Evolutionary conservation across 106 monocot genomes (phyloP).

Genomic region (Allium sativum): DNA sequence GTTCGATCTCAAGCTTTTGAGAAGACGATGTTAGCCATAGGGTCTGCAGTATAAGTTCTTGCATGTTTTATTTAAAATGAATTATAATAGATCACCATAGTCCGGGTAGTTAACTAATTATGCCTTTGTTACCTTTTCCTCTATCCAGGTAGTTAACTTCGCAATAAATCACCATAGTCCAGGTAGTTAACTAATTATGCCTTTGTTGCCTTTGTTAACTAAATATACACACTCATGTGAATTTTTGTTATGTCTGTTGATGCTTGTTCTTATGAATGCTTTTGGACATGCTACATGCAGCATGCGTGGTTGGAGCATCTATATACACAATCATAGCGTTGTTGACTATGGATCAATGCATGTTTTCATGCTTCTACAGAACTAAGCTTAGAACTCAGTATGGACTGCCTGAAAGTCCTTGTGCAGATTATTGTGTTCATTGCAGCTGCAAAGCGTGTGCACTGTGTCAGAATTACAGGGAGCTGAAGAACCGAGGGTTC

Average conservation of each 20-base stretch:
- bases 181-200: too few relatives aligned
- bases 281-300: not conserved
- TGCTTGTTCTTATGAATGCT: not conserved
- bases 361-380: constrained; percentile 45
- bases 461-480: constrained; percentile 58
- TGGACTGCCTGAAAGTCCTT: constrained; percentile 32
- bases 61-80: too few relatives aligned
- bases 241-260: not conserved
- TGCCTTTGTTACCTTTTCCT: too few relatives aligned
- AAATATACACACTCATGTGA: too few relatives aligned
- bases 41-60: too few relatives aligned
- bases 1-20: too few relatives aligned
- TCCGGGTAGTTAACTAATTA: too few relatives aligned
- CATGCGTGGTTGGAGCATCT: constrained; percentile 29
- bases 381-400: constrained; percentile 35
- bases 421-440: constrained; percentile 50
- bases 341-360: constrained; percentile 24
- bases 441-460: constrained; percentile 54
- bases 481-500: constrained; percentile 52
- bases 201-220: too few relatives aligned
- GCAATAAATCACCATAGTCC: too few relatives aligned
- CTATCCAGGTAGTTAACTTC: too few relatives aligned
- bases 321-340: constrained; percentile 21
- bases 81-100: too few relatives aligned
- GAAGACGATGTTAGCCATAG: too few relatives aligned